phyloP scores from a whole-genome alignment of 305 asterid species.

The Solanum hybrid region DNA sequence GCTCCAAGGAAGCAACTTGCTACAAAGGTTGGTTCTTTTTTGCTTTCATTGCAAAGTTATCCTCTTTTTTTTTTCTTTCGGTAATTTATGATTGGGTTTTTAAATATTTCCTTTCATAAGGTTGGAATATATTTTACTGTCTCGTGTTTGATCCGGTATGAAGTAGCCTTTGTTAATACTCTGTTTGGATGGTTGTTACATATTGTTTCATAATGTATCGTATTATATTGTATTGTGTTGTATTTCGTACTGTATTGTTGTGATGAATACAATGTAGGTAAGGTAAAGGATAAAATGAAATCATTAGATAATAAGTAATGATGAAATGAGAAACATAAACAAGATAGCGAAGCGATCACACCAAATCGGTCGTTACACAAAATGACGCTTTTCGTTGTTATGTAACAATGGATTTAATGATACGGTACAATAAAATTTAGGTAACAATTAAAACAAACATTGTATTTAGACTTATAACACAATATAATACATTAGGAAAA shows the following conservation, averaged over 20 bases:
- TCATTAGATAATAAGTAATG: neutral
- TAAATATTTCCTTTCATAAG: neutral
- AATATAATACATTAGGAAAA: too few species aligned
- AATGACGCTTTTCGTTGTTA: neutral
- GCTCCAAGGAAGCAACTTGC: slow-evolving; percentile 98
- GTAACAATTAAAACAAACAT: neutral
- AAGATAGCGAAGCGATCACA: neutral
- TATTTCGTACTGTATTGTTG: neutral
- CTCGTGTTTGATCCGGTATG: neutral
- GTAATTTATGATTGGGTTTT: neutral
- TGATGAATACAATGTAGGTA: neutral
- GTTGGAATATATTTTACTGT: neutral
- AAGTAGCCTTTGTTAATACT: neutral
- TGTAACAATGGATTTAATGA: neutral
- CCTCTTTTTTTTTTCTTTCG: neutral
- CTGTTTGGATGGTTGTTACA: neutral
- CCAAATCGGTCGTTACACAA: neutral
- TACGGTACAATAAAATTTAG: too few species aligned
- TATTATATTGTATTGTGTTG: neutral
- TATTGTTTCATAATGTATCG: neutral
- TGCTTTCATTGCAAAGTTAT: neutral
- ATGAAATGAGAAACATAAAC: neutral
- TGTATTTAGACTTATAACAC: neutral
- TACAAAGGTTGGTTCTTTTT: slow-evolving; percentile 42
- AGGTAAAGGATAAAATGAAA: neutral